A percentile compares a stretch with the other conserved stretches of the same genome.
Conservation (phyloP, 2,329 filamentous ascomycete genomes). For the Xenosphaeropsis pyriputrescens region DNA sequence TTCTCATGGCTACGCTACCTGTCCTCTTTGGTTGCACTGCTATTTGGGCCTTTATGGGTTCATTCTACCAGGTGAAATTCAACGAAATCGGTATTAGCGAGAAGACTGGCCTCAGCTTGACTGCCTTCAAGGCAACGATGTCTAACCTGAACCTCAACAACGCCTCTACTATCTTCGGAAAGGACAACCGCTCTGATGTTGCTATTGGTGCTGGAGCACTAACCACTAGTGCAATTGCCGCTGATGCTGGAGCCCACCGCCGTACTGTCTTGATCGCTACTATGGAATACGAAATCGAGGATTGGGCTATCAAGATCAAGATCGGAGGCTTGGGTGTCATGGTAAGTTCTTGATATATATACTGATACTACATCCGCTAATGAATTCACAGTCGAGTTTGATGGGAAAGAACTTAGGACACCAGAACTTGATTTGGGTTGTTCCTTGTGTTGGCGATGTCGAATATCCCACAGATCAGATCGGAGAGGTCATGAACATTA, state of each 20-base stretch:
- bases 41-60: slow-evolving; percentile 32
- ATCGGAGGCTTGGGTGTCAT: slow-evolving; percentile 58
- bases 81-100: slow-evolving; percentile 35
- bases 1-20: slow-evolving; percentile 36
- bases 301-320: slow-evolving; percentile 58
- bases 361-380: too few relatives aligned
- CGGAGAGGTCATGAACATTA: slow-evolving; percentile 46
- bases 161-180: too few relatives aligned
- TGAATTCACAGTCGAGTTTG: too few relatives aligned
- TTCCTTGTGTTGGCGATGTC: slow-evolving; percentile 47
- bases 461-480: slow-evolving; percentile 44
- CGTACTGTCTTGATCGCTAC: slow-evolving; percentile 51
- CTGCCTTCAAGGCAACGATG: too few relatives aligned
- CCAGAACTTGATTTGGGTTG: slow-evolving; percentile 51
- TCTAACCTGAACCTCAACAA: too few relatives aligned
- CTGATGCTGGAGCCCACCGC: slow-evolving; percentile 20
- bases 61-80: slow-evolving; percentile 38
- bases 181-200: too few relatives aligned
- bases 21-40: slow-evolving; percentile 33
- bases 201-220: too few relatives aligned
- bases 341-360: too few relatives aligned
- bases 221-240: too few relatives aligned
- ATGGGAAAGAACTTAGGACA: slow-evolving; percentile 49
- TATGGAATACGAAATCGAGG: slow-evolving; percentile 59
- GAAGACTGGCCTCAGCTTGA: slow-evolving; percentile 40